Base-by-base conservation (phyloP, 305 asterid genomes). In the Ilex paraguariensis region DNA sequence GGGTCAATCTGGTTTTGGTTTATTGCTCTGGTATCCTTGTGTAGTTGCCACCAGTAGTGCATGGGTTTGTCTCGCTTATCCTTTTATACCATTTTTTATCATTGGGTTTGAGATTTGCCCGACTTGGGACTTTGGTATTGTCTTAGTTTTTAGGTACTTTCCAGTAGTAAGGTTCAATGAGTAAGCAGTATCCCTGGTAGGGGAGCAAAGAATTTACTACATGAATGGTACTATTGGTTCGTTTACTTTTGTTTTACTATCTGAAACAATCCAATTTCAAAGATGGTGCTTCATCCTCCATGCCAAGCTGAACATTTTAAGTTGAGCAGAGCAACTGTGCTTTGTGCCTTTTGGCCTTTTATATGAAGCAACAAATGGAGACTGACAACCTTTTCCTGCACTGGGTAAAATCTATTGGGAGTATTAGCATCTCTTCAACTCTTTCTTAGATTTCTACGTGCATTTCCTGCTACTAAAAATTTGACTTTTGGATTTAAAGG, bases 331-430 rank as follows among this genome's bases (percentile, higher is more conserved):
- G 77, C 79, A 69, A 70, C 82, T 82, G 75, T 80, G 77, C 75
- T 66, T 82, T 83, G 66, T 77, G 75, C 83, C 81, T 70, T 77
- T 77, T 81, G 94, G 80, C 76, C 79, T 72, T 79, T 79, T 13
- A 73, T 84, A 72, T 79, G 84, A 74, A 84, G 88, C 85, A 71
- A 79, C 78, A 76, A 60, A 11, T 80, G 88, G 76, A 85, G 75
- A 66, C 49, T 62, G 76, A 70, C 80, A 69, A 68, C 75, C 72
- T 76, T 76, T 70, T 78, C 78, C 87, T 73, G 70, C 86, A 74
- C 59, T 83, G 82, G 97, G 96, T 92, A 84, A 88, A 80, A 70
- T 57, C n/a, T 74, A 67, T 75, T 40, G 81, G 87, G 85, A 84
- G 94, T 87, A 82, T 73, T 73, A 71, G 85, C 83, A 78, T 81